These are phyloP conservation scores for Leccinum arenicola DNA, from an alignment of 768 basidiomycete genomes.

Conservation along the genomic window DNA sequence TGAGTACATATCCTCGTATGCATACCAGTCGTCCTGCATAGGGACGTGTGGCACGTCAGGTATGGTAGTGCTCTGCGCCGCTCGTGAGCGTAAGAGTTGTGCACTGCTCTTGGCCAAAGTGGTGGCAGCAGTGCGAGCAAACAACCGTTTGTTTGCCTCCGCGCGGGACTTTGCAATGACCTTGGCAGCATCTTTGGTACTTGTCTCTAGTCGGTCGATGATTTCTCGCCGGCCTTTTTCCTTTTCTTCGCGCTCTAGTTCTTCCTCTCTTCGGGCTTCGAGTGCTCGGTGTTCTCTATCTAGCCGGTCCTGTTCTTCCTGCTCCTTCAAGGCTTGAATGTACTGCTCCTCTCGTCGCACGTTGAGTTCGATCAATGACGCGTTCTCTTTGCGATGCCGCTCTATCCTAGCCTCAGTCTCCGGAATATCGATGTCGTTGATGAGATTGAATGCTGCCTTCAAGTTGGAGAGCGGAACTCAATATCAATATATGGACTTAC, in stretches of 20 bases:
- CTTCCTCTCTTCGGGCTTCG: conserved; percentile 64
- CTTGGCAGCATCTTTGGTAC: conserved; percentile 65
- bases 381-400: conserved; percentile 77
- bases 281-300: conserved; percentile 69
- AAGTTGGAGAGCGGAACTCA: neutral
- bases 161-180: conserved; percentile 68
- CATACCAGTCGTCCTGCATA: conserved; percentile 72
- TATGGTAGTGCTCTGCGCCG: conserved; percentile 60
- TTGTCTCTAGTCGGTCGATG: conserved; percentile 79
- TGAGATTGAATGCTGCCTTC: conserved; percentile 84
- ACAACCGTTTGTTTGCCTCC: conserved; percentile 58
- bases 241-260: conserved; percentile 72
- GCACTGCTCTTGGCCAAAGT: conserved; percentile 44
- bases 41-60: conserved; percentile 82
- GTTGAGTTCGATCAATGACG: conserved; percentile 80
- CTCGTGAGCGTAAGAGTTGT: conserved; percentile 56
- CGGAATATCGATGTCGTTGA: conserved; percentile 78
- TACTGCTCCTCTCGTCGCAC: conserved; percentile 79
- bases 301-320: conserved; percentile 75
- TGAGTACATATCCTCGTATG: conserved; percentile 66
- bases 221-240: conserved; percentile 71
- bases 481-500: conserved; percentile 35
- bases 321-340: conserved; percentile 64
- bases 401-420: conserved; percentile 84
- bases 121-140: conserved; percentile 47